These are phyloP conservation scores for Paramecium pentaurelia DNA, from an alignment of 73 alveolate species.

Conservation along the genomic window DNA sequence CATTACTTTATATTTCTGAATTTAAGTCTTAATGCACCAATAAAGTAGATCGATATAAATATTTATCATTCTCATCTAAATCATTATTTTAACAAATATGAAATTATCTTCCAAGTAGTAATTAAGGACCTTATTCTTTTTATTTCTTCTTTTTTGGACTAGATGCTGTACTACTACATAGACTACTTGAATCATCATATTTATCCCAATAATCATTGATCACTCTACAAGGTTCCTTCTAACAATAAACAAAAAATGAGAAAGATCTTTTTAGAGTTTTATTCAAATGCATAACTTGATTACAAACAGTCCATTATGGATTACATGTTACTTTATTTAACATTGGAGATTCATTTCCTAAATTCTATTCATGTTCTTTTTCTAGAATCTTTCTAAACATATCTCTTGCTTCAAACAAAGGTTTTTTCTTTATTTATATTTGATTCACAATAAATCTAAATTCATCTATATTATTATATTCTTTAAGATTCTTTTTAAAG, in stretches of 20 bases:
- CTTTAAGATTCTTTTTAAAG: background rate
- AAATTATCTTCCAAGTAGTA: slow-evolving; percentile 2
- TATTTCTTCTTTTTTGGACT: background rate
- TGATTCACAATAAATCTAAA: background rate
- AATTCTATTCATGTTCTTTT: background rate
- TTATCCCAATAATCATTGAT: slow-evolving; percentile 37
- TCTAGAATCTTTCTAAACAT: background rate
- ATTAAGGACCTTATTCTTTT: background rate
- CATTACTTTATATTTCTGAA: background rate
- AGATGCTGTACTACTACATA: background rate
- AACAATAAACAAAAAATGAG: slow-evolving; percentile 5
- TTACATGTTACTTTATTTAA: background rate
- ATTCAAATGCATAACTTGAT: background rate
- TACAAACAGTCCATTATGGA: slow-evolving; percentile 35
- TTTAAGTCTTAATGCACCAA: background rate
- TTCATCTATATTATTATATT: background rate
- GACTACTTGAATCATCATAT: slow-evolving; percentile 12
- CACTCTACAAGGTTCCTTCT: background rate
- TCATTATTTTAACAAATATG: background rate
- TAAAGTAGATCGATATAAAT: background rate
- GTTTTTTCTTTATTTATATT: background rate
- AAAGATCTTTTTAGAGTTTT: slow-evolving; percentile 13
- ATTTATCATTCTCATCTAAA: background rate
- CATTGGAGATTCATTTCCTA: background rate
- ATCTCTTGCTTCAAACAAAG: background rate